Conservation (phyloP, 2,329 filamentous ascomycete genomes). For the Botrytis medusae region DNA sequence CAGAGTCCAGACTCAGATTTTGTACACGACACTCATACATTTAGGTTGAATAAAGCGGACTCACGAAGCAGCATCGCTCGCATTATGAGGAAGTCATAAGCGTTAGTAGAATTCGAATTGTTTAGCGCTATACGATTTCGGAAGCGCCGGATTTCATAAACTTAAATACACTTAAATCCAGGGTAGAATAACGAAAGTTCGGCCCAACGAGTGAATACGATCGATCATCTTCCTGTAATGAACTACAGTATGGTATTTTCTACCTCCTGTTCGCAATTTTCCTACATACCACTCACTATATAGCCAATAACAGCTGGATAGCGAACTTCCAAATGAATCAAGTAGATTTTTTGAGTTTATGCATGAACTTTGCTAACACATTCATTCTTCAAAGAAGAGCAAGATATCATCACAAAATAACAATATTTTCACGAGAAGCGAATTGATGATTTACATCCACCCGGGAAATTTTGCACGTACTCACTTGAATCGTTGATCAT, state of each 20-base stretch:
- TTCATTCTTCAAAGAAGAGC: no score
- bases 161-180: background rate
- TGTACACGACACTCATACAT: background rate
- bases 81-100: background rate
- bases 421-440: no score
- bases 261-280: no score
- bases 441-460: no score
- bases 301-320: no score
- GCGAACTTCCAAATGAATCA: no score
- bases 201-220: background rate
- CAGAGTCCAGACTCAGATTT: background rate
- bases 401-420: no score
- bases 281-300: no score
- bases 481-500: no score
- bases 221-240: background rate
- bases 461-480: no score
- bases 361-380: no score
- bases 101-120: fast-evolving
- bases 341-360: no score
- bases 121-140: background rate
- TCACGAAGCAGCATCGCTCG: background rate
- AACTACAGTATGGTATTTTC: background rate
- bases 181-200: background rate
- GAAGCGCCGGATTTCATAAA: background rate
- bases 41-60: background rate